Evolutionary conservation across 345 rosid genomes (phyloP), one percentile per base, ranked within the genome.

Genomic region (Physaria fendleri): DNA sequence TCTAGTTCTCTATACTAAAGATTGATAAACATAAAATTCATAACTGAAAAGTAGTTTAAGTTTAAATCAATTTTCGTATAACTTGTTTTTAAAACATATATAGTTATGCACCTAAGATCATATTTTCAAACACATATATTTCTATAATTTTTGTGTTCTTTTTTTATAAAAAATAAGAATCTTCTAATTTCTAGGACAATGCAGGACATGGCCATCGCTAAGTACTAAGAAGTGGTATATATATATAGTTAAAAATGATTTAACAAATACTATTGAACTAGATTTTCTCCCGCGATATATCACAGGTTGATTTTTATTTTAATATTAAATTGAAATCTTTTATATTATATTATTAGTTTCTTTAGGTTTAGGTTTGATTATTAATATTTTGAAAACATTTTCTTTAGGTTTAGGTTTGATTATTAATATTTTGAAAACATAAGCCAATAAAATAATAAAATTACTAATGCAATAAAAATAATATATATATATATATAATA

Each of bases 111-210:
- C 23, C 15, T 16, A 49, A 10, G 5, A 30, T 46, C 16, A 18
- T 45, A 22, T 13, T 1, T 46, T 24, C 18, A 46, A 24, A 24
- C 3, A 45, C 17, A 17, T 23, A 45, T 45, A n/a, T n/a, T n/a
- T n/a, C n/a, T n/a, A n/a, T n/a, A n/a, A n/a, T n/a, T n/a, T n/a
- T n/a, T n/a, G n/a, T n/a, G n/a, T n/a, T n/a, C n/a, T n/a, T n/a
- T n/a, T n/a, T n/a, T n/a, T 28, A 30, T 10, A 24, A 7, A 7
- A 24, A 30, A 66, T 47, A 57, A 48, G 27, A 48, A 58, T 58
- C 59, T 67, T 67, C 60, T 41, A 59, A 50, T 46, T 50, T 67
- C 10, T 32, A 49, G 65, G 65, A 59, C 59, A 41, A 38, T 40
- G 42, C 28, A 46, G 6, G 29, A 7, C 35, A 39, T 29, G 40